Conservation (phyloP, 192 early-diverging fungal genomes). For the Rhizophagus prolifer region DNA sequence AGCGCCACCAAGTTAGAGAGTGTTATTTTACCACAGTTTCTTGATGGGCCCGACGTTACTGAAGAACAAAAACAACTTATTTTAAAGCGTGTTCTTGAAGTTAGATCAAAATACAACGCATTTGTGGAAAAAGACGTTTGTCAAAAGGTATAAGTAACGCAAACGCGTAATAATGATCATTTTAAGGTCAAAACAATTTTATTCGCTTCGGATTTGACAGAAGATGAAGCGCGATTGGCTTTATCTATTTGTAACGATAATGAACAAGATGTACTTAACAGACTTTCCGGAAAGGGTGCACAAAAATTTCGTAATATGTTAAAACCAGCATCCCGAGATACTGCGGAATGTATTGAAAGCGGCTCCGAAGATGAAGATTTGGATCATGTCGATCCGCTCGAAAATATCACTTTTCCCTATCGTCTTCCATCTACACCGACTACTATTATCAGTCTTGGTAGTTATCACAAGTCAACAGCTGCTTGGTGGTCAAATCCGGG, state of each 20-base stretch:
- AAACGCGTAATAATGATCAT: not conserved
- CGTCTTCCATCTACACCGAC: not conserved
- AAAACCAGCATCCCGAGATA: not conserved
- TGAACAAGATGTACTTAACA: constrained; percentile 7
- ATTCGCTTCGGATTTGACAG: constrained; percentile 4
- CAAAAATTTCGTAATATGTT: not conserved
- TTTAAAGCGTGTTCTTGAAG: not conserved
- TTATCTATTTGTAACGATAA: not conserved
- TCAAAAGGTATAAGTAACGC: not conserved
- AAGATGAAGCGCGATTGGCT: constrained; percentile 2
- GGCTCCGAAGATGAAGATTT: not conserved
- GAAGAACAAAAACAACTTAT: constrained; percentile 3
- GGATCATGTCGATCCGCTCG: not conserved
- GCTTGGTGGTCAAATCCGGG: constrained; percentile 5
- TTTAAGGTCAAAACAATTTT: constrained; percentile 1
- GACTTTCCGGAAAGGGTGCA: not conserved
- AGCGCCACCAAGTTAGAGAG: not conserved
- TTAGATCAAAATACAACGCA: constrained; percentile 1
- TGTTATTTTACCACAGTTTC: not conserved
- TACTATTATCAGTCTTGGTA: not conserved
- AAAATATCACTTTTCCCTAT: not conserved
- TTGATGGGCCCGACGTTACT: not conserved
- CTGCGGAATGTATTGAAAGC: not conserved
- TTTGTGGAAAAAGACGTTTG: not conserved
- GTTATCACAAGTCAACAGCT: constrained; percentile 1